Evolutionary conservation across 1,284 basidiomycete genomes (phyloP).

Genomic region (Cryptococcus depauperatus): DNA sequence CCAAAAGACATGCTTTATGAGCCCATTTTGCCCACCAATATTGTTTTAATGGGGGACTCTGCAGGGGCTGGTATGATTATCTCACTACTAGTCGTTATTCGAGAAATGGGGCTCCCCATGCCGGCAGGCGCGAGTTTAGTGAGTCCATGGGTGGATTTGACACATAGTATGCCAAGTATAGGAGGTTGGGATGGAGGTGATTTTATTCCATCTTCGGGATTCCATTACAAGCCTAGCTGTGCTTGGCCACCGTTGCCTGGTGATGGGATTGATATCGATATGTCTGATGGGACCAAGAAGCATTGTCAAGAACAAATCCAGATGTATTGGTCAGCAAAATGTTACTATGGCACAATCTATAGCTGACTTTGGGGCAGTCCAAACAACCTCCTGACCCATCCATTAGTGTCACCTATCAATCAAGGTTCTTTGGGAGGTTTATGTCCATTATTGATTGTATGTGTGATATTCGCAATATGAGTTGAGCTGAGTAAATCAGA

Average conservation of each 20-base stretch:
- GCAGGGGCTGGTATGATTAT: slow-evolving; percentile 84
- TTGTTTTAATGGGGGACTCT: slow-evolving; percentile 82
- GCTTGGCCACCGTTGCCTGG: slow-evolving; percentile 44
- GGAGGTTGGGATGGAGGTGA: slow-evolving; percentile 36
- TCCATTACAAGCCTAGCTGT: slow-evolving; percentile 42
- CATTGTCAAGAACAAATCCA: slow-evolving; percentile 47
- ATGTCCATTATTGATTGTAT: slow-evolving; percentile 48
- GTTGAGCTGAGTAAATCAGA: slow-evolving; percentile 15
- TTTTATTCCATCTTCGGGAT: slow-evolving; percentile 40
- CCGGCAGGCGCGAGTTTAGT: slow-evolving; percentile 78
- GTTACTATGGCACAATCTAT: too few species aligned
- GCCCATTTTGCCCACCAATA: slow-evolving; percentile 68
- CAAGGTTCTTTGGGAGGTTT: slow-evolving; percentile 49
- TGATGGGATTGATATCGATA: slow-evolving; percentile 31
- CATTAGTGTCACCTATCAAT: slow-evolving; percentile 49
- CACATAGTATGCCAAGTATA: slow-evolving; percentile 86
- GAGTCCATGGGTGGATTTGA: slow-evolving; percentile 87
- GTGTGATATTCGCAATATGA: slow-evolving; percentile 4
- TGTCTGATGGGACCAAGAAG: slow-evolving; percentile 27
- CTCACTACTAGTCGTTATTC: slow-evolving; percentile 75
- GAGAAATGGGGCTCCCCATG: slow-evolving; percentile 70
- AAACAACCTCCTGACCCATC: slow-evolving; percentile 48
- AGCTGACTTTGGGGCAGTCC: slow-evolving; percentile 30
- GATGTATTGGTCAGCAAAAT: slow-evolving; percentile 46
- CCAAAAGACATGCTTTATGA: slow-evolving; percentile 58